Evolutionary conservation across 139 green algal genomes (phyloP).

Genomic region (Auxenochlorella protothecoides): DNA sequence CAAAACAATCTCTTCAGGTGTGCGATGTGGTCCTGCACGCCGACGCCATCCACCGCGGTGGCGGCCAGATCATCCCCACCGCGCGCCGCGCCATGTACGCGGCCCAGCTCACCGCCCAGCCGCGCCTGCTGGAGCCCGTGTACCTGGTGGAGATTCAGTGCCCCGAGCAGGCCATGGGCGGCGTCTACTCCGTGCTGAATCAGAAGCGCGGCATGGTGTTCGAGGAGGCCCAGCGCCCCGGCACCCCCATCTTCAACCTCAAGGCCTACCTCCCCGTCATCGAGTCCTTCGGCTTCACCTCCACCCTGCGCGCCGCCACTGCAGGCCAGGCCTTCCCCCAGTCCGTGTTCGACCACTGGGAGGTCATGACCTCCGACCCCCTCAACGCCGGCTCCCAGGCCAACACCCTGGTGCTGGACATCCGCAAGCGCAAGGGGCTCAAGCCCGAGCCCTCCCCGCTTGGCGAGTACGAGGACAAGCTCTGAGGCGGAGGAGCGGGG

Average conservation of each 20-base stretch:
- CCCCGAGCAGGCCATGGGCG: constrained; percentile 85
- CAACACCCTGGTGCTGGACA: constrained; percentile 67
- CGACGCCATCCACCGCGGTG: constrained; percentile 96
- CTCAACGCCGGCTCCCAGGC: constrained; percentile 59
- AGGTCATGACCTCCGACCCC: constrained; percentile 75
- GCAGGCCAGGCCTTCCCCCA: constrained; percentile 96
- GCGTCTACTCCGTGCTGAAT: constrained; percentile 94
- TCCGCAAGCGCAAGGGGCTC: constrained; percentile 95
- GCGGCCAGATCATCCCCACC: constrained; percentile 99
- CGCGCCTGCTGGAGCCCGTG: constrained; percentile 88
- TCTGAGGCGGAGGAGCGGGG: constrained; percentile 40
- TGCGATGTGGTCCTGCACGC: constrained; percentile 94
- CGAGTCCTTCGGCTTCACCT: constrained; percentile 98
- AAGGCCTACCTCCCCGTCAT: constrained; percentile 97
- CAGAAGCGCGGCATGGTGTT: constrained; percentile 99
- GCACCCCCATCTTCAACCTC: constrained; percentile 99
- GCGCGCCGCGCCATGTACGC: constrained; percentile 90
- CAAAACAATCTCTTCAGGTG: constrained; percentile 26
- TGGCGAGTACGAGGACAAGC: constrained; percentile 96
- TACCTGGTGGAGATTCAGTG: constrained; percentile 99
- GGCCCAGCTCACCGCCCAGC: constrained; percentile 77
- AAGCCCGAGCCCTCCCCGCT: constrained; percentile 69
- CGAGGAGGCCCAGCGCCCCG: constrained; percentile 94
- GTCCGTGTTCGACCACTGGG: constrained; percentile 98
- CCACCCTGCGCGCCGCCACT: constrained; percentile 85